Evolutionary conservation across 2,329 filamentous ascomycete genomes (phyloP), one percentile per base, ranked within the genome.

Genomic region (Verticillium zaregamsianum): DNA sequence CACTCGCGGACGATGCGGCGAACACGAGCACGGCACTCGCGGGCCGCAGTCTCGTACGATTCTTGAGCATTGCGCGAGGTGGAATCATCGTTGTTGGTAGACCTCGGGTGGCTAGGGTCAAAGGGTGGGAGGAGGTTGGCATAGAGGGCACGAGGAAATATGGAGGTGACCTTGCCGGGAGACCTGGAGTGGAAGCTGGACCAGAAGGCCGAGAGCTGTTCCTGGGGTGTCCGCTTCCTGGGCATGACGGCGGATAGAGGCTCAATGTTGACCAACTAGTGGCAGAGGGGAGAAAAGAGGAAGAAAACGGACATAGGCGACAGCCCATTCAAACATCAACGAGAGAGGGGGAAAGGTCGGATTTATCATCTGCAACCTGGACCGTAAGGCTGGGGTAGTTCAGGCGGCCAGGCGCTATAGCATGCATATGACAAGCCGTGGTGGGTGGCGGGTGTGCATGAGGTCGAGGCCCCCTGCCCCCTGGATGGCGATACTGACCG

Each of bases 1-100:
- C 77, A 80, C 64, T 80, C 77, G 49, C 70, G 70, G 45, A 78
- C 72, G 59, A 79, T 73, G 40, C 74, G 73, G 40, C 67, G 70
- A 17, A 81, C 77, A 52, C 71, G 73, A 57, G 74, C 75, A 32
- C 73, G 72, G 63, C 79, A 80, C 57, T 77, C 73, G 32, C 67
- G 66, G 14, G 76, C 74, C 12, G 78, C 79, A 4, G 72, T 69
- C 63, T 79, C 75, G 63, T 80, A 80, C 64, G 73, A 76, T 55
- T 77, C 73, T 15, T 72, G 73, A 11, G 77, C 78, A 55, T 80
- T 85, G 59, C 84, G 80, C 20, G 82, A 81, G 49, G 72, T 73
- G 12, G 79, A 79, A 20, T 23, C n/a, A n/a, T 52, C 8, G 11
- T 23, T 52, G 45, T 9, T 25, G 20, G 9, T 12, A 3, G 8